Base-by-base conservation (phyloP, 768 basidiomycete species). In the Dacryopinax spathularia region DNA sequence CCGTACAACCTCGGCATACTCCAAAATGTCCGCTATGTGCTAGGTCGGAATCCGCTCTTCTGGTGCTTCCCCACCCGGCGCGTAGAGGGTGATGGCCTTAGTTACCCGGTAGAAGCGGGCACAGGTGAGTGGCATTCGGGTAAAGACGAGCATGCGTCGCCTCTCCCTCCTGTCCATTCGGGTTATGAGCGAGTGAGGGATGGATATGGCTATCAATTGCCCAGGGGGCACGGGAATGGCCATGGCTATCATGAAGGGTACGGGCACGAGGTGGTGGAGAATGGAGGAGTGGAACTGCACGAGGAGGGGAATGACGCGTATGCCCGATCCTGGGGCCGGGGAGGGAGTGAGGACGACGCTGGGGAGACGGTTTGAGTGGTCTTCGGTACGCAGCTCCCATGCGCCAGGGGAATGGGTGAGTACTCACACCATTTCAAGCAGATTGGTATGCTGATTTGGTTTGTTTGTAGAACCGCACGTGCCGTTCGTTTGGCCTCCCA, bases 1-100 rank as follows among this genome's bases (percentile, higher is more conserved):
- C 96, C 95, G 62, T 98, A 97, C 92, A 84, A 97, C 73, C 78
- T 98, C 63, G 94, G 94, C 12, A 69, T 75, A 41, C 73, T 82
- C 67, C 77, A 78, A 59, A 99, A 99, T 69, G 75, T 94, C 22
- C 77, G 82, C 65, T 82, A 89, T 10, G 79, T 95, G 10, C 78
- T 99, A 0, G 96, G 96, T 0, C 72, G 69, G 25, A 89, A 84
- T 62, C 83, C 86, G 1, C 74, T 87, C 34, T 64, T 88, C 4
- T 98, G 95, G 94, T 89, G 89, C 68, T 91, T 85, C 75, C 95
- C 95, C 2, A 81, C 79, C 2, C 73, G 74, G 22, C 75, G 82
- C 1, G 79, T 75, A 65, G 65, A 78, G 1, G 92, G 90, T 0
- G 82, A 81, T 39, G 95, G 95, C 0, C 74, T 95, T 29, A 85